These are phyloP conservation scores for Chlamydomonas sp. DNA, from an alignment of 139 green algal species.

Conservation along the genomic window DNA sequence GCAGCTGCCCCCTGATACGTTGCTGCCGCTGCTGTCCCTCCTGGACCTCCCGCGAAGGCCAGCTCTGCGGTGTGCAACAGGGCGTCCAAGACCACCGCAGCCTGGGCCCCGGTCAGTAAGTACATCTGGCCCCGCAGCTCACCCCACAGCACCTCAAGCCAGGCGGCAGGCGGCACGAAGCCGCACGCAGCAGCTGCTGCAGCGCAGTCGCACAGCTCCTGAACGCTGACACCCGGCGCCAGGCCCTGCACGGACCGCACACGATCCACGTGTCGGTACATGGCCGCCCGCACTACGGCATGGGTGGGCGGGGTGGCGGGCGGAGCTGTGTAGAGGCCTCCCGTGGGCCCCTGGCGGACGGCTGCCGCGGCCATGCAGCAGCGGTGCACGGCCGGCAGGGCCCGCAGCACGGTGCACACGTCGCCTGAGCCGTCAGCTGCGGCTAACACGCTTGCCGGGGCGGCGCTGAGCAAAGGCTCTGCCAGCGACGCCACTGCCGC, in stretches of 20 bases:
- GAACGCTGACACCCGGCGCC: neutral
- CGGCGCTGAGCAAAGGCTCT: too few relatives aligned
- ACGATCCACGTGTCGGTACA: neutral
- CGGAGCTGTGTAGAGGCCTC: too few relatives aligned
- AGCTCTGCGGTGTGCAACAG: neutral
- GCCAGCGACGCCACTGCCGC: too few relatives aligned
- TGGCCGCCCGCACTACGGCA: neutral
- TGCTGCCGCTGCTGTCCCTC: neutral
- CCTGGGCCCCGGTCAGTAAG: neutral
- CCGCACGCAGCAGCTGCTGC: conserved; percentile 13
- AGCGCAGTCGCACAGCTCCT: conserved; percentile 5
- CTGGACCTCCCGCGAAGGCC: neutral
- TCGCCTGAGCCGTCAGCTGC: too few relatives aligned
- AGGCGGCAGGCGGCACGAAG: neutral
- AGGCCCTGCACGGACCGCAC: neutral
- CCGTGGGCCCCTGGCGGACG: too few relatives aligned
- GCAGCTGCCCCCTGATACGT: neutral
- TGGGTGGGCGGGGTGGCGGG: neutral
- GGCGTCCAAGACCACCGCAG: neutral
- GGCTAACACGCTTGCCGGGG: too few relatives aligned
- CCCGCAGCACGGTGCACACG: too few relatives aligned
- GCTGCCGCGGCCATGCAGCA: neutral
- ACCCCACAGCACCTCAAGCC: conserved; percentile 8
- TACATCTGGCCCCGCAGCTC: conserved; percentile 30
- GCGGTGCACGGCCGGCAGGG: neutral